phyloP scores from a whole-genome alignment of 805 yeast species.

The Wickerhamomyces pijperi region DNA sequence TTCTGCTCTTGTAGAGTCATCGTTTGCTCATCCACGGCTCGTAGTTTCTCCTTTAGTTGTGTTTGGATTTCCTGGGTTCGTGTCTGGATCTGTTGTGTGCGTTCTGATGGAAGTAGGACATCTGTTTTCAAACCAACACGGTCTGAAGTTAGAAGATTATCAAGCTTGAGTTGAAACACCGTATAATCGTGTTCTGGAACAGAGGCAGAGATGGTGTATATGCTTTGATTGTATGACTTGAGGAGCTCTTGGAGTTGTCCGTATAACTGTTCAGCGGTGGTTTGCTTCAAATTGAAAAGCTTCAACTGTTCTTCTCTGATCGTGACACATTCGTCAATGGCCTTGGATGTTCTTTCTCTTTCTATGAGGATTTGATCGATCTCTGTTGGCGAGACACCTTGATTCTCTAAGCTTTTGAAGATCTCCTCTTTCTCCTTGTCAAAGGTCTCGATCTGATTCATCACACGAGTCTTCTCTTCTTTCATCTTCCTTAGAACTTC shows the following conservation, averaged over 20 bases:
- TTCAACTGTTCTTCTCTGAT: conserved; percentile 36
- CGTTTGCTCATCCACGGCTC: conserved; percentile 43
- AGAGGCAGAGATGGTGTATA: conserved; percentile 35
- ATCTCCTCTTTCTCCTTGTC: conserved; percentile 30
- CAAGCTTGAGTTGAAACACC: conserved; percentile 30
- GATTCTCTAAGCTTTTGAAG: conserved; percentile 33
- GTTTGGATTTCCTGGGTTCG: conserved; percentile 31
- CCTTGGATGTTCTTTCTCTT: conserved; percentile 44
- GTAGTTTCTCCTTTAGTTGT: conserved; percentile 32
- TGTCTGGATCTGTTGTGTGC: conserved; percentile 26
- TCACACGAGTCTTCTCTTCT: conserved; percentile 37
- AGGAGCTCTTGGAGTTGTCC: conserved; percentile 41
- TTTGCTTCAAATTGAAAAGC: conserved; percentile 37
- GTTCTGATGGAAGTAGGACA: conserved; percentile 18
- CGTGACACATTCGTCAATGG: conserved; percentile 34
- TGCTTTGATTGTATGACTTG: conserved; percentile 43
- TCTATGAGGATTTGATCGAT: conserved; percentile 55
- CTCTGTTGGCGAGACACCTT: conserved; percentile 50
- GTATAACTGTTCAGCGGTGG: conserved; percentile 35
- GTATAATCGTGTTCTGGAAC: conserved; percentile 17
- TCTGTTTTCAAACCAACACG: conserved; percentile 35
- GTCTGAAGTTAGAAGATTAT: conserved; percentile 28
- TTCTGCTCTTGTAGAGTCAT: conserved; percentile 47
- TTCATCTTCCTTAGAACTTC: conserved; percentile 43
- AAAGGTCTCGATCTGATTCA: conserved; percentile 28